Evolutionary conservation across 257 asterid species (phyloP), one percentile per base, ranked within the genome.

Genomic region (Ballota nigra): DNA sequence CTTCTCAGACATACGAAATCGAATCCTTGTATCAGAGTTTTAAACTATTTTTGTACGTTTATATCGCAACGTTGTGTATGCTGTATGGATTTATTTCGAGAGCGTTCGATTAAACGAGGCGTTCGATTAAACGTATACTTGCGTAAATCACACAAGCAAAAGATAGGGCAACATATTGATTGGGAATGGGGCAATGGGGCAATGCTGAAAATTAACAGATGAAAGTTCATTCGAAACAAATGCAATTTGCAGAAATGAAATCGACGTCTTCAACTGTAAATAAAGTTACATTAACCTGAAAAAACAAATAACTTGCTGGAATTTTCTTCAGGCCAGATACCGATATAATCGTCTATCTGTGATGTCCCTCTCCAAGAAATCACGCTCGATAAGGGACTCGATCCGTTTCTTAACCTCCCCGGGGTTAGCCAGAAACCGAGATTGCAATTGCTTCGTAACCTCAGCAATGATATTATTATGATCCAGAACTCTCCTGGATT

Each of bases 1-100:
- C 75, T 94, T 94, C 81, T 72, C 81, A 36, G 96, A 94, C 29
- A 89, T 94, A 70, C 85, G 70, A 75, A 75, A 66, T 61, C 87
- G 86, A 69, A 73, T 91, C 41, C 86, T 88, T 57, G 56, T 52
- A 15, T 51, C 68, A 6, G 70, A 63, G 45, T 36, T 85, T 19
- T 12, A 18, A 4, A 31, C 36, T 31, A 2, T 41, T 16, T 13
- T 1, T 41, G 49, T 84, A 86, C 49, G 11, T 40, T 40, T 40
- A 40, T 40, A 12, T 40, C 15, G 12, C 49, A 1, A 41, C 8
- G 55, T 5, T 47, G 7, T 47, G 55, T 47, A 47, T 20, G 55
- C 55, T 15, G n/a, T 45, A 45, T n/a, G 55, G 10, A 47, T 47
- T 47, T 47, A 47, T 47, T 47, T 47, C 5, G 22, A 47, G 6